Evolutionary conservation across 2,329 filamentous ascomycete genomes (phyloP).

Genomic region (Simplicillium aogashimaense): DNA sequence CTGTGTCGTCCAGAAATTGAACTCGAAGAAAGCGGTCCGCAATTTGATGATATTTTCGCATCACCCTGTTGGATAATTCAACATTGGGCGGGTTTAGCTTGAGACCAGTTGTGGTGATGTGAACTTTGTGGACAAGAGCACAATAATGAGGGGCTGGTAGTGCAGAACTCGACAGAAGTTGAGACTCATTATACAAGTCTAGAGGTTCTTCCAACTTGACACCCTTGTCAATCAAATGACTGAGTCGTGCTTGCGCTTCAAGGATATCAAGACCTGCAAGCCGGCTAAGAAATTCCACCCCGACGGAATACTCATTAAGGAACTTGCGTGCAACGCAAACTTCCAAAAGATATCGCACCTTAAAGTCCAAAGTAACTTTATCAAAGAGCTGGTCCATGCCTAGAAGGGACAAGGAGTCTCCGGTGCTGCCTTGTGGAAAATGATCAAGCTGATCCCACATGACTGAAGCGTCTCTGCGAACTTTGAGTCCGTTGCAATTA

Average conservation of each 20-base stretch:
- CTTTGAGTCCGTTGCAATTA: constrained; percentile 27
- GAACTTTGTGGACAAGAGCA: constrained; percentile 63
- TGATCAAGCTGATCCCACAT: constrained; percentile 23
- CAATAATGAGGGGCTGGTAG: constrained; percentile 52
- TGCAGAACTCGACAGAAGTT: not conserved
- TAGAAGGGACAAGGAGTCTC: not conserved
- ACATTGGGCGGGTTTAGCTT: constrained; percentile 67
- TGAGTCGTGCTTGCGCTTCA: constrained; percentile 58
- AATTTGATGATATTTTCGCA: constrained; percentile 58
- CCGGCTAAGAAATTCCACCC: constrained; percentile 52
- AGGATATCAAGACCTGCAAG: constrained; percentile 36
- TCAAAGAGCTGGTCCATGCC: constrained; percentile 5
- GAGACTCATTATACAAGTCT: constrained; percentile 1
- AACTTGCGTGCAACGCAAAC: constrained; percentile 77
- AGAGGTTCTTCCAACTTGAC: constrained; percentile 50
- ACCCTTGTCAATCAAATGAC: constrained; percentile 60
- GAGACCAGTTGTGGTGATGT: constrained; percentile 76
- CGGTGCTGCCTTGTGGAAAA: not conserved
- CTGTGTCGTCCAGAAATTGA: constrained; percentile 77
- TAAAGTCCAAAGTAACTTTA: constrained; percentile 45
- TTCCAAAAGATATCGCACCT: constrained; percentile 82
- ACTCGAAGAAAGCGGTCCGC: constrained; percentile 80
- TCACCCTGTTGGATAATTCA: constrained; percentile 80
- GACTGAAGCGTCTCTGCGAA: constrained; percentile 13
- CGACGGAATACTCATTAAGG: constrained; percentile 68